A percentile compares a stretch with the other conserved stretches of the same genome.
Conservation (phyloP, 306 rosid species). For the Sicyos baderoa region DNA sequence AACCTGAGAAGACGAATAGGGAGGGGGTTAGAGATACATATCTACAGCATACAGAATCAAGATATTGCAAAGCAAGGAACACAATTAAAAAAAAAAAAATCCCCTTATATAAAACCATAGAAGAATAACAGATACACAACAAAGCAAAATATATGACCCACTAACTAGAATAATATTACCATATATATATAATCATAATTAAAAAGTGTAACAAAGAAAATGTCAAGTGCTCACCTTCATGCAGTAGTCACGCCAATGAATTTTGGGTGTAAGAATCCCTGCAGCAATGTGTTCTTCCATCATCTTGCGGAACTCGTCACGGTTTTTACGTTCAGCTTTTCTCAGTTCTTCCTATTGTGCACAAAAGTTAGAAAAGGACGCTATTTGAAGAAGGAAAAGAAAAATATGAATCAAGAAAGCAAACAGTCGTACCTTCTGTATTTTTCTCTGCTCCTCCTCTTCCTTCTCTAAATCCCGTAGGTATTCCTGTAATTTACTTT, state of each 20-base stretch:
- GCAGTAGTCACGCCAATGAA: constrained; percentile 85
- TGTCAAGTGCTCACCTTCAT: constrained; percentile 40
- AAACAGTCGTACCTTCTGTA: constrained; percentile 55
- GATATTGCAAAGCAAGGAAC: constrained; percentile 8
- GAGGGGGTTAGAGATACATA: neutral
- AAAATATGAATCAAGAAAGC: constrained; percentile 19
- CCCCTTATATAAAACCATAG: neutral
- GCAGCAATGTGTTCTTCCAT: constrained; percentile 72
- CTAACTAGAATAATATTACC: neutral
- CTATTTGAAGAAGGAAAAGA: constrained; percentile 5
- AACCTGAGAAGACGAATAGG: constrained; percentile 33
- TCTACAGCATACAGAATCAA: neutral
- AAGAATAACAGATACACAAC: neutral
- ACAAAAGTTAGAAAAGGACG: constrained; percentile 30
- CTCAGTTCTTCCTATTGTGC: constrained; percentile 72
- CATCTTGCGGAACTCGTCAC: constrained; percentile 83
- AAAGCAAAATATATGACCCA: neutral
- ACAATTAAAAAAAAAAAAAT: neutral
- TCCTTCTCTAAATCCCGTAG: constrained; percentile 70
- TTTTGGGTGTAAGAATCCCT: constrained; percentile 68
- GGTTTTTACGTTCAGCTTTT: constrained; percentile 79
- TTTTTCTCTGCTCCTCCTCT: constrained; percentile 90
- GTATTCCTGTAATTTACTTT: constrained; percentile 48
- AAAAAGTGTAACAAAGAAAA: neutral
- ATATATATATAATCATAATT: neutral